These are phyloP conservation scores for Botrytis galanthina DNA, from an alignment of 2,329 filamentous ascomycete species.

Conservation along the genomic window DNA sequence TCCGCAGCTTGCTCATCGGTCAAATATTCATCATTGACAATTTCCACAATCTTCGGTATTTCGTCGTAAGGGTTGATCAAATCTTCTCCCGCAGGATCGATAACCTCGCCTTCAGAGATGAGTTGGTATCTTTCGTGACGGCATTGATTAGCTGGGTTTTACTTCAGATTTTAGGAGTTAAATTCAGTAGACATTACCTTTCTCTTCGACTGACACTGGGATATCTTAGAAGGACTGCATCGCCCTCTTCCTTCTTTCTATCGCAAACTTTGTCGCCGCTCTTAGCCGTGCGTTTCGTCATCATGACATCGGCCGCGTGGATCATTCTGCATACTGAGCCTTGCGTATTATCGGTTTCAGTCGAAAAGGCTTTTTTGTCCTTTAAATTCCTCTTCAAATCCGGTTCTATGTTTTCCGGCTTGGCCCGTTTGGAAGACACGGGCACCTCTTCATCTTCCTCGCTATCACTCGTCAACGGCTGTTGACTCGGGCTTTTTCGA, in stretches of 20 bases:
- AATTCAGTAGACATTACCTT: conserved; percentile 48
- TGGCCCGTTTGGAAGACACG: conserved; percentile 24
- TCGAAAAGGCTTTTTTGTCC: conserved; percentile 32
- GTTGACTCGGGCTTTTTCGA: conserved; percentile 13
- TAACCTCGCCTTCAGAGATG: conserved; percentile 74
- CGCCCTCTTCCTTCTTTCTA: conserved; percentile 42
- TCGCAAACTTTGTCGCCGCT: conserved; percentile 47
- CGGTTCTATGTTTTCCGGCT: conserved; percentile 20
- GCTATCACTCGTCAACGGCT: conserved; percentile 16
- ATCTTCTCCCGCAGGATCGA: conserved; percentile 74
- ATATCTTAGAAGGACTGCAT: conserved; percentile 74
- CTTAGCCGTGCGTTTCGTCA: conserved; percentile 49
- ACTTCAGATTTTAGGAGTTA: not conserved
- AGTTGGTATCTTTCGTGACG: conserved; percentile 60
- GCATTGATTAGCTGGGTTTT: not conserved
- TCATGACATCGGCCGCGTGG: conserved; percentile 56
- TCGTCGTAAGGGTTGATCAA: conserved; percentile 75
- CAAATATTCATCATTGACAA: conserved; percentile 74
- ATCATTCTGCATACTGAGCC: conserved; percentile 44
- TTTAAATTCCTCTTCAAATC: conserved; percentile 34
- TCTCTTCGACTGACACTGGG: conserved; percentile 71
- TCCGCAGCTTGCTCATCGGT: conserved; percentile 64
- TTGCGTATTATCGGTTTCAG: conserved; percentile 27
- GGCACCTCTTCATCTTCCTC: conserved; percentile 9
- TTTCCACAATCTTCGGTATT: conserved; percentile 67